These are phyloP conservation scores for Ophiobolus disseminans DNA, from an alignment of 2,329 filamentous ascomycete genomes.

Conservation along the genomic window DNA sequence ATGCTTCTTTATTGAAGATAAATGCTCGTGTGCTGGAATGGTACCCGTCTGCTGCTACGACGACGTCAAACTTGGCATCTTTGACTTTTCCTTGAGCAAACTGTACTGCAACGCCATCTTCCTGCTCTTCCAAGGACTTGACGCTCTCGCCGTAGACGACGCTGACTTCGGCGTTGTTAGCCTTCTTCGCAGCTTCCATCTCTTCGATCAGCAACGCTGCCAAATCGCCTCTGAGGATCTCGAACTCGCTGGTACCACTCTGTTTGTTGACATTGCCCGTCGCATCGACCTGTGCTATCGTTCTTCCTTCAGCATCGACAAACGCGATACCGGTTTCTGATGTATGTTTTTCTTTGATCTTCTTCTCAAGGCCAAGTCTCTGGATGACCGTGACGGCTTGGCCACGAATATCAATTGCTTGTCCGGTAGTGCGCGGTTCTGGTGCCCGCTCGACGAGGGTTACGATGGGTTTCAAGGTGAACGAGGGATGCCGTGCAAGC, in stretches of 20 bases:
- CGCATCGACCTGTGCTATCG: slow-evolving; percentile 26
- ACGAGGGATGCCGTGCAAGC: slow-evolving; percentile 34
- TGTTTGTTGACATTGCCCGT: slow-evolving; percentile 29
- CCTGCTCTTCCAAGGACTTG: slow-evolving; percentile 22
- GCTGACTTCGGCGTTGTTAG: slow-evolving; percentile 19
- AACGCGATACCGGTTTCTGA: slow-evolving; percentile 52
- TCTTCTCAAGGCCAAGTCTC: slow-evolving; percentile 49
- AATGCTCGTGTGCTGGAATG: slow-evolving; percentile 31
- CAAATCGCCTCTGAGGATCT: slow-evolving; percentile 43
- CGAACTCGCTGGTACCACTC: slow-evolving; percentile 37
- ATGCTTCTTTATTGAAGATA: slow-evolving; percentile 30
- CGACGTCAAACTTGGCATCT: slow-evolving; percentile 36
- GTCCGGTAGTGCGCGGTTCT: slow-evolving; percentile 49
- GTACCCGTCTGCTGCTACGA: slow-evolving; percentile 40
- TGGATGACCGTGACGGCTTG: slow-evolving; percentile 51
- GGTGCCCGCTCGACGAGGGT: slow-evolving; percentile 55
- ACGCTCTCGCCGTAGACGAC: slow-evolving; percentile 34
- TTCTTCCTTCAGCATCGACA: slow-evolving; percentile 33
- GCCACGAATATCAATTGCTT: slow-evolving; percentile 56
- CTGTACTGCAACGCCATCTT: slow-evolving; percentile 21
- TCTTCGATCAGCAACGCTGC: slow-evolving; percentile 44
- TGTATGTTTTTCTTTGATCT: slow-evolving; percentile 46
- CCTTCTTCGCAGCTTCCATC: slow-evolving; percentile 20
- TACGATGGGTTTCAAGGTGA: slow-evolving; percentile 42
- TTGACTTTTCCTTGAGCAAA: slow-evolving; percentile 28